Evolutionary conservation across 176 grass and related monocot genomes (phyloP).

Genomic region (Coix lacrymajobi): DNA sequence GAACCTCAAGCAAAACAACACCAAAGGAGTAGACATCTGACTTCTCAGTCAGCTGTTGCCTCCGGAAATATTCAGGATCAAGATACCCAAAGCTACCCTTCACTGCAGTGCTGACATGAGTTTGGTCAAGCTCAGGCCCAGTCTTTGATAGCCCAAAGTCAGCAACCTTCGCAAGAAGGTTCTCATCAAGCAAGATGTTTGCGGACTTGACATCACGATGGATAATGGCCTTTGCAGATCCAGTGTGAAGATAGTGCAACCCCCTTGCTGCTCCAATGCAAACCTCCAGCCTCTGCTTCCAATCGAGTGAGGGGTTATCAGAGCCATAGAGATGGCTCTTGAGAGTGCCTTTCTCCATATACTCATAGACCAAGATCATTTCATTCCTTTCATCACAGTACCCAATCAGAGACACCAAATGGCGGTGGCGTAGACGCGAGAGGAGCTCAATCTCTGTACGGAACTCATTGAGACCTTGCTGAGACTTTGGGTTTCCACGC

Average conservation of each 20-base stretch:
- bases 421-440: slow-evolving; percentile 80
- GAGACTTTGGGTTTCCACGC: slow-evolving; percentile 78
- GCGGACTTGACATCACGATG: slow-evolving; percentile 97
- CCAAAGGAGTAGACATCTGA: slow-evolving; percentile 95
- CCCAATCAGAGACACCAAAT: slow-evolving; percentile 87
- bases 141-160: slow-evolving; percentile 94
- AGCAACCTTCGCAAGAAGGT: slow-evolving; percentile 78
- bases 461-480: slow-evolving; percentile 96
- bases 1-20: slow-evolving; percentile 90
- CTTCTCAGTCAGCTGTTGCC: slow-evolving; percentile 86
- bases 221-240: slow-evolving; percentile 84
- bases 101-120: slow-evolving; percentile 94
- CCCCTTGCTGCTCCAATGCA: slow-evolving; percentile 96
- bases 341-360: slow-evolving; percentile 91
- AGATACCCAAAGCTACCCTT: slow-evolving; percentile 99
- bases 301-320: slow-evolving; percentile 60
- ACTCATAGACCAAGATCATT: slow-evolving; percentile 97
- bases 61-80: slow-evolving; percentile 89
- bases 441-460: slow-evolving; percentile 88
- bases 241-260: slow-evolving; percentile 92
- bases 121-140: slow-evolving; percentile 87
- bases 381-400: slow-evolving; percentile 94
- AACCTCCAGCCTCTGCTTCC: slow-evolving; percentile 91
- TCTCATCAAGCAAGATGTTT: slow-evolving; percentile 95
- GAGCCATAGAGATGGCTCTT: slow-evolving; percentile 91